Percentiles rank a stretch among this genome's conserved stretches.
Evolutionary conservation across 352 stramenopile species (phyloP).

Genomic region (Pythium periplocum): DNA sequence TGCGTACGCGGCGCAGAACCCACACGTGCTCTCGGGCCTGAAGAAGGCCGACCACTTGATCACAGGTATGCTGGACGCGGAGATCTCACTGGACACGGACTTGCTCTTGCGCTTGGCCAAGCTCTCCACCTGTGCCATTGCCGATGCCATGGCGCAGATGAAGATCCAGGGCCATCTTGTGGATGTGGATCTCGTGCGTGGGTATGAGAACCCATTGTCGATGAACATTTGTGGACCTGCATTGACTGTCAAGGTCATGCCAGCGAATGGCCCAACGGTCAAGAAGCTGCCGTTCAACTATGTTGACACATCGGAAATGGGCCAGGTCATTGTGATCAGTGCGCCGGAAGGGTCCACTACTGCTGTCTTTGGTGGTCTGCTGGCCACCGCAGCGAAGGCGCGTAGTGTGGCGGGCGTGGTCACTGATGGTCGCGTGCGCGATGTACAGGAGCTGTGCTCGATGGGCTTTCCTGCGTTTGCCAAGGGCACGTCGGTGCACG

Average conservation of each 20-base stretch:
- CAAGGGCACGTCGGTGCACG: constrained; percentile 69
- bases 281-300: constrained; percentile 76
- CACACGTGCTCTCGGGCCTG: constrained; percentile 29
- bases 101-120: constrained; percentile 67
- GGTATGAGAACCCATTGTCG: constrained; percentile 43
- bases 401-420: constrained; percentile 60
- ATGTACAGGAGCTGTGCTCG: constrained; percentile 65
- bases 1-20: constrained; percentile 28
- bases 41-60: constrained; percentile 54
- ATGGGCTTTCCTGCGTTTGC: constrained; percentile 71
- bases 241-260: constrained; percentile 73
- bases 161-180: constrained; percentile 77
- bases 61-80: constrained; percentile 59
- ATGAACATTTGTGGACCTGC: constrained; percentile 76
- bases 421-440: constrained; percentile 67
- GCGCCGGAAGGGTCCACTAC: constrained; percentile 41
- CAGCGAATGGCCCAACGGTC: constrained; percentile 45
- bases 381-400: constrained; percentile 67
- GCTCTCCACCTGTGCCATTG: constrained; percentile 75
- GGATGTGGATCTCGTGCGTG: constrained; percentile 63
- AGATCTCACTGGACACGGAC: constrained; percentile 56
- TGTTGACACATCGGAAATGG: constrained; percentile 65
- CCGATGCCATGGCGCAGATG: constrained; percentile 68
- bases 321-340: constrained; percentile 78
- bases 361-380: constrained; percentile 66